Evolutionary conservation across 345 rosid genomes (phyloP), one percentile per base, ranked within the genome.

Genomic region (Sisymbrium altissimum): DNA sequence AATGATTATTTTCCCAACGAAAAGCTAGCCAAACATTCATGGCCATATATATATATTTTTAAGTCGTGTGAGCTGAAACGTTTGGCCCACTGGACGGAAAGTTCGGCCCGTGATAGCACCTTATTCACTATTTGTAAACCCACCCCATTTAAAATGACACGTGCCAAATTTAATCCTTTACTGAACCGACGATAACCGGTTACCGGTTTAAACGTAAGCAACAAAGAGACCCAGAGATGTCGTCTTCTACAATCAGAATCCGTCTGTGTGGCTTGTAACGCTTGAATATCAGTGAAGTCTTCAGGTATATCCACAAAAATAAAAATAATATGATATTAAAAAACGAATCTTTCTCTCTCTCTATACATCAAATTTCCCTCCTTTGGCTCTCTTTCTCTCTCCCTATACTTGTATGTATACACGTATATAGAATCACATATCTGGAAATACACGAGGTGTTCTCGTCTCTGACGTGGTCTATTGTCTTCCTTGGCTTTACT

Each of bases 401-500:
- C 75, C 32, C 39, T 58, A 40, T 5, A 40, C 23, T 2, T 48
- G 40, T 41, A 45, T 33, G 25, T 40, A 44, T 38, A 27, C 3
- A 56, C 17, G 33, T 64, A 38, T 48, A 29, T 63, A 50, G 23
- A 64, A 54, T 38, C 67, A 32, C 40, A 40, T 58, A 56, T 29
- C 36, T 69, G 75, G 70, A 64, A 55, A 65, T 6, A 65, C 67
- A 64, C 58, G 19, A 68, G 65, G 70, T 46, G 62, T 38, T 56
- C 50, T 33, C 35, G 64, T 43, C 32, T 57, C 32, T 61, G 70
- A 81, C 83, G 81, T 86, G 85, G 81, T 70, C 32, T 44, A n/a
- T 62, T 69, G 27, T 68, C 62, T 57, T 61, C 78, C 87, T 83
- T 70, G 64, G 36, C 60, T 70, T 78, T 60, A 3, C 41, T 66